Base-by-base conservation (phyloP, 768 basidiomycete species). In the Phallus indusiatus region DNA sequence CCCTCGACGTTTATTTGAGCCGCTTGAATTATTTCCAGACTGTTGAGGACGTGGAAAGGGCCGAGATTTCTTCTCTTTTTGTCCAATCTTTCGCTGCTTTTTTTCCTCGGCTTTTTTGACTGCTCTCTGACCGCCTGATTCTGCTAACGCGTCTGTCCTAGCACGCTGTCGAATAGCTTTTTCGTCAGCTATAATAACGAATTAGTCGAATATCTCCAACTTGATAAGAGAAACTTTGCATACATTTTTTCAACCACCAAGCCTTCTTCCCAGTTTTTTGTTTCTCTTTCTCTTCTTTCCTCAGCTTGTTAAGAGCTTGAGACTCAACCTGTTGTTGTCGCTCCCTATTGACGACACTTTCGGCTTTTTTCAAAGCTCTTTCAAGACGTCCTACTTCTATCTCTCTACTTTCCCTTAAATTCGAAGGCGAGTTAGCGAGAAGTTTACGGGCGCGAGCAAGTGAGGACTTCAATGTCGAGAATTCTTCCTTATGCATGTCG, bases 81-180 rank as follows among this genome's bases (percentile, higher is more conserved):
- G 90, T 54, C 79, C 79, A 18, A 86, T 74, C 76, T 94, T 95
- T 70, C 82, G 90, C 71, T 89, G 84, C 70, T 84, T 93, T 79
- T 89, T 94, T 65, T 90, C 90, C 28, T 95, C 83, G 5, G 83
- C 90, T 71, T 87, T 93, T 68, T 87, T 90, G 55, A 94, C 88
- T 0, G 91, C 90, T 3, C 77, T 73, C 63, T 81, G 83, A 8
- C 94, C 93, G 4, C 92, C 93, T 58, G 80, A 75, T 17, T 79
- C 78, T 5, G 87, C 85, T 47, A 94, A 76, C 7, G 86, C 86
- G 22, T 93, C 86, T 68, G 88, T 90, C 60, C 85, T 80, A 16
- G 92, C 88, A 56, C 84, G 81, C 58, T 83, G 72, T 0, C 95
- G 65, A 24, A 93, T 64, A 56, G 85, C 79, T 65, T 84, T 88